Conservation (phyloP, 148 eudicot species). For the Rhododendron griersonianum region DNA sequence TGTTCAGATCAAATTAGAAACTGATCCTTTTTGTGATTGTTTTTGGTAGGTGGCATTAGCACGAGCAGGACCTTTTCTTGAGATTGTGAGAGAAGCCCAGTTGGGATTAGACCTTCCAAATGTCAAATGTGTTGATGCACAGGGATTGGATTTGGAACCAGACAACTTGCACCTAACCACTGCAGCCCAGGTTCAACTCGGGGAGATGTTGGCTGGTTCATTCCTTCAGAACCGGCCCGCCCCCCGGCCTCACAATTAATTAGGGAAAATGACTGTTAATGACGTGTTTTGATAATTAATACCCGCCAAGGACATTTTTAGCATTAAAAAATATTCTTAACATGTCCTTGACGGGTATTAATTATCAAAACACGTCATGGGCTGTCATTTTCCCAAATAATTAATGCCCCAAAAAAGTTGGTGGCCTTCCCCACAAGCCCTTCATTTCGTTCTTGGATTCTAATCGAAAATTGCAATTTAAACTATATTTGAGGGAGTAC, state of each 20-base stretch:
- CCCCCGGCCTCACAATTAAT: background rate
- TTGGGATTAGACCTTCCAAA: constrained; percentile 17
- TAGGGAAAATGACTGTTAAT: too few relatives aligned
- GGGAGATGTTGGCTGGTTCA: constrained; percentile 25
- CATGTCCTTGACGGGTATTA: too few relatives aligned
- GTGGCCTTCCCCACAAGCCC: background rate
- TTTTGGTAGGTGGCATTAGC: constrained; percentile 25
- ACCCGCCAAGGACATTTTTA: too few relatives aligned
- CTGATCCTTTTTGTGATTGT: background rate
- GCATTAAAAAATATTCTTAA: too few relatives aligned
- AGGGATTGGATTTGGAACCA: constrained; percentile 21
- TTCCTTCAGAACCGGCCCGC: background rate
- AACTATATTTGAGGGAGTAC: too few relatives aligned
- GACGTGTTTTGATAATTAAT: too few relatives aligned
- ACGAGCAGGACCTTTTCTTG: constrained; percentile 12
- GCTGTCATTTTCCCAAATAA: too few relatives aligned
- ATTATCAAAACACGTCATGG: too few relatives aligned
- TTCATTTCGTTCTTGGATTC: background rate
- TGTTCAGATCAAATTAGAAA: background rate
- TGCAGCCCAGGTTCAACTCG: constrained; percentile 28
- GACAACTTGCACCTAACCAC: constrained; percentile 40
- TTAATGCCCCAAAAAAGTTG: background rate
- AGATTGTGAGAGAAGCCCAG: constrained; percentile 32
- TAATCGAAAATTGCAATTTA: background rate
- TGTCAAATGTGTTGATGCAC: constrained; percentile 32